These are phyloP conservation scores for Apophysomyces ossiformis DNA, from an alignment of 371 early-diverging fungal genomes.

Conservation along the genomic window DNA sequence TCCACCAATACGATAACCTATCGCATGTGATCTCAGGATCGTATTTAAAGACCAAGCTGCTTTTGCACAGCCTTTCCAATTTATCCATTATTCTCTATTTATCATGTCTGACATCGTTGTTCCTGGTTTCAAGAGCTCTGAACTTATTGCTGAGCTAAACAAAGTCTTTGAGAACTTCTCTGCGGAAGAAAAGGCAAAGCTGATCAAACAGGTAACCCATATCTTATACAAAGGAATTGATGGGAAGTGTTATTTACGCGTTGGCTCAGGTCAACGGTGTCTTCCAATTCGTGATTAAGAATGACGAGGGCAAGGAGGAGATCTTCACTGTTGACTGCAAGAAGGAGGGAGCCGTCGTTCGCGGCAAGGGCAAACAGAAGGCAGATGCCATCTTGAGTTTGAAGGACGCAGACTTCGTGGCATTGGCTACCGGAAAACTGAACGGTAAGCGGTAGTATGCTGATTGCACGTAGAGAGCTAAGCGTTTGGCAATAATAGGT, in stretches of 20 bases:
- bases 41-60: not conserved
- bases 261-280: slow-evolving; percentile 73
- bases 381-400: slow-evolving; percentile 70
- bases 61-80: not conserved
- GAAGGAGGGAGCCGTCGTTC: slow-evolving; percentile 61
- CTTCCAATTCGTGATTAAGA: slow-evolving; percentile 85
- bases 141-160: slow-evolving; percentile 45
- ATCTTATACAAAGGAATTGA: not conserved
- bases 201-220: slow-evolving; percentile 48
- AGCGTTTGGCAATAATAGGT: slow-evolving; percentile 22
- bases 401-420: slow-evolving; percentile 84
- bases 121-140: slow-evolving; percentile 53
- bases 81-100: not conserved
- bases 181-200: slow-evolving; percentile 43
- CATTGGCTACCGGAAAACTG: slow-evolving; percentile 82
- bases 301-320: slow-evolving; percentile 65
- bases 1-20: not conserved
- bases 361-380: slow-evolving; percentile 68
- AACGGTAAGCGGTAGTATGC: slow-evolving; percentile 55
- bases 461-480: not conserved
- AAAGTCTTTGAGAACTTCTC: slow-evolving; percentile 38
- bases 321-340: slow-evolving; percentile 82
- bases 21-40: not conserved
- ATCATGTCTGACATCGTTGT: slow-evolving; percentile 50
- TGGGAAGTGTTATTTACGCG: not conserved